These are phyloP conservation scores for Claviceps sp. DNA, from an alignment of 2,329 filamentous ascomycete genomes.

Conservation along the genomic window DNA sequence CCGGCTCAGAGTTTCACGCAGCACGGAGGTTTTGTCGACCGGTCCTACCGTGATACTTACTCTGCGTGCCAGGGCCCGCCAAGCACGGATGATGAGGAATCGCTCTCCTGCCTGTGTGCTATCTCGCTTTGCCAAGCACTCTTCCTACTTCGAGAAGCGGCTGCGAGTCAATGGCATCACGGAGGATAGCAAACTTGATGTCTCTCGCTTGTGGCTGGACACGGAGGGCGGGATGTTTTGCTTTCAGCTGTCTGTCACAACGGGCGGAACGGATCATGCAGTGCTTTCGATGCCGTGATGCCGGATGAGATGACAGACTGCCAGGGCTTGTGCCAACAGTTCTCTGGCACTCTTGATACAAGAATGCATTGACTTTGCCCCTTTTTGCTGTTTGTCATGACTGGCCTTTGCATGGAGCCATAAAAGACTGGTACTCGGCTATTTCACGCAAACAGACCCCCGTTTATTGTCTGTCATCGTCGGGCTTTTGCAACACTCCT, in stretches of 20 bases:
- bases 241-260: neutral
- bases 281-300: neutral
- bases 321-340: neutral
- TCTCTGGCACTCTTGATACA: neutral
- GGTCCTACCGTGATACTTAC: too few relatives aligned
- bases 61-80: too few relatives aligned
- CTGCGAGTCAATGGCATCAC: neutral
- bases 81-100: too few relatives aligned
- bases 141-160: neutral
- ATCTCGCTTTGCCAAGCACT: too few relatives aligned
- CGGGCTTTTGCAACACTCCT: neutral
- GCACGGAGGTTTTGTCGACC: too few relatives aligned
- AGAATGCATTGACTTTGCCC: neutral
- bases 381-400: neutral
- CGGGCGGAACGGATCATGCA: neutral
- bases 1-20: too few relatives aligned
- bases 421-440: too few relatives aligned
- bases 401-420: neutral
- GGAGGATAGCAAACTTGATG: neutral
- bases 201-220: neutral
- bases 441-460: neutral
- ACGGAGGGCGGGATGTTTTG: neutral
- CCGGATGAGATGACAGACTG: neutral
- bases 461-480: neutral
- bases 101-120: too few relatives aligned